These are phyloP conservation scores for Scheffersomyces illinoinensis DNA, from an alignment of 1,139 yeast species.

Conservation along the genomic window DNA sequence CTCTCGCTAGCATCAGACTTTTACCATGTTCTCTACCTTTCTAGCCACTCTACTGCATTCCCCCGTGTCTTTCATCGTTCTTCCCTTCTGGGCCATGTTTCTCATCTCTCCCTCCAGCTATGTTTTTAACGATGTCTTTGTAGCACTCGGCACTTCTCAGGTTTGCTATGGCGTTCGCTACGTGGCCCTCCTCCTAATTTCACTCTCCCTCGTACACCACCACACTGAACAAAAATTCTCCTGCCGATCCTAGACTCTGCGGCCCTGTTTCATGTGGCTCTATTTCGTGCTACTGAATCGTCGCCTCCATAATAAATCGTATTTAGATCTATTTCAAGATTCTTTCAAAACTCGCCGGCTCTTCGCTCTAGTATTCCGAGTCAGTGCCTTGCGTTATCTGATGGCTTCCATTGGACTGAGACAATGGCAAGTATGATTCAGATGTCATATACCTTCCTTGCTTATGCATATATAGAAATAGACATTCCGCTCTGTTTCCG, in stretches of 20 bases:
- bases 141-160: not conserved
- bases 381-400: not conserved
- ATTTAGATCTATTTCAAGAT: not conserved
- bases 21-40: not conserved
- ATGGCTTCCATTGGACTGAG: not conserved
- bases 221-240: not conserved
- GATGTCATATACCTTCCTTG: too few species aligned
- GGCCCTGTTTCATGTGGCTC: not conserved
- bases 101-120: too few species aligned
- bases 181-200: too few species aligned
- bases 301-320: not conserved
- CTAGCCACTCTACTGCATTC: too few species aligned
- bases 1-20: not conserved
- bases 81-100: not conserved
- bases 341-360: not conserved
- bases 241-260: not conserved
- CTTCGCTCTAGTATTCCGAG: not conserved
- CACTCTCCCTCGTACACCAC: too few species aligned
- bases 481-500: not conserved
- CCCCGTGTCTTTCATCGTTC: too few species aligned
- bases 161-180: not conserved
- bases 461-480: not conserved
- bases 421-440: not conserved
- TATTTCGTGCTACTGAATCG: not conserved
- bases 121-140: not conserved